Conservation (phyloP, 176 grass and related monocot genomes). For the Lolium rigidum region DNA sequence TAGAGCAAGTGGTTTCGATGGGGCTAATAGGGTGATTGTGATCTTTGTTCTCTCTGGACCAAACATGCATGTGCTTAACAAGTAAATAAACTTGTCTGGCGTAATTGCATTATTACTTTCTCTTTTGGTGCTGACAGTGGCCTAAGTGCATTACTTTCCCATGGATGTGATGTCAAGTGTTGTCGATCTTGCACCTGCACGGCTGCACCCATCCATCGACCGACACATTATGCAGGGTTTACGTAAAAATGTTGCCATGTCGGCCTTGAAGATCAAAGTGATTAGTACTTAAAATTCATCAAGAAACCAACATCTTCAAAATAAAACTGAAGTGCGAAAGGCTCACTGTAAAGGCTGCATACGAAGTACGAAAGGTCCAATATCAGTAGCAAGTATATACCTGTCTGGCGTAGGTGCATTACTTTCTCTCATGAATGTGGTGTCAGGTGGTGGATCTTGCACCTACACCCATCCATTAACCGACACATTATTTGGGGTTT, state of each 20-base stretch:
- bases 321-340: background rate
- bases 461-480: conserved; percentile 25
- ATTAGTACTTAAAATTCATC: background rate
- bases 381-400: too few relatives aligned
- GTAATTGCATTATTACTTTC: background rate
- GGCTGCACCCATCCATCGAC: conserved; percentile 21
- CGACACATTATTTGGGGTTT: background rate
- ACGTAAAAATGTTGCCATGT: conserved; percentile 3
- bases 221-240: background rate
- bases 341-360: conserved; percentile 3
- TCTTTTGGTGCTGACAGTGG: background rate
- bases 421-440: background rate
- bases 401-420: too few relatives aligned
- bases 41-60: background rate
- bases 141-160: background rate
- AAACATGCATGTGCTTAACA: background rate
- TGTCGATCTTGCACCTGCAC: background rate
- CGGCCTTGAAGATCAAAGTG: background rate
- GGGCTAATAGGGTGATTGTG: conserved; percentile 16
- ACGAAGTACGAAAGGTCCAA: background rate
- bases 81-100: background rate
- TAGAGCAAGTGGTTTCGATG: background rate
- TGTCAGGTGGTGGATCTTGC: background rate
- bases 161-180: background rate
- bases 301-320: conserved; percentile 3